phyloP scores from a whole-genome alignment of 106 monocot genomes.

The Apostasia ramifera region DNA sequence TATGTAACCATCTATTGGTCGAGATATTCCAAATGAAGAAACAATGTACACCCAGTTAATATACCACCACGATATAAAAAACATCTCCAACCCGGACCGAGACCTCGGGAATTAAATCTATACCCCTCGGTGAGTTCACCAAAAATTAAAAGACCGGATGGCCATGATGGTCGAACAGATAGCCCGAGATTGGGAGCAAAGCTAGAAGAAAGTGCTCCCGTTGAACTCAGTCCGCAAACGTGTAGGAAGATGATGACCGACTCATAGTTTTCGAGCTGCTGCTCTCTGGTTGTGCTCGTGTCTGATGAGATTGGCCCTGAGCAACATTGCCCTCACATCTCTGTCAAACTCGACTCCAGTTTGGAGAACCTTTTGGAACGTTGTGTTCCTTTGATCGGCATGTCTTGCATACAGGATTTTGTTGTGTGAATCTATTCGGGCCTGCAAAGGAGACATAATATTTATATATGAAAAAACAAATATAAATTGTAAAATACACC shows the following conservation, averaged over 20 bases:
- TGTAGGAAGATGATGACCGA: background rate
- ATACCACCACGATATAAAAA: no score
- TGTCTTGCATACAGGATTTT: constrained; percentile 93
- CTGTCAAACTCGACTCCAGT: constrained; percentile 83
- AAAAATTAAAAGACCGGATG: no score
- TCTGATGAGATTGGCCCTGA: constrained; percentile 80
- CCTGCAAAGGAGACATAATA: constrained; percentile 33
- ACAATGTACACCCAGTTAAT: no score
- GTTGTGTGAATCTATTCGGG: constrained; percentile 88
- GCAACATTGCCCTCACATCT: constrained; percentile 71
- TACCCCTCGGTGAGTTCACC: no score
- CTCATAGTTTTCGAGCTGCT: constrained; percentile 40
- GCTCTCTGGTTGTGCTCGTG: constrained; percentile 42
- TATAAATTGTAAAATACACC: background rate
- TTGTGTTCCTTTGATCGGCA: constrained; percentile 86
- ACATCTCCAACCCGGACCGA: no score
- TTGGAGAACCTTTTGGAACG: constrained; percentile 78
- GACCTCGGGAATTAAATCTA: no score
- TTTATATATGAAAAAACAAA: background rate
- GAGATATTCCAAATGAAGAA: no score
- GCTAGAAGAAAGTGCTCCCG: background rate
- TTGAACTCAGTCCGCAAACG: background rate
- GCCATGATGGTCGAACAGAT: no score
- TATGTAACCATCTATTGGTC: no score
- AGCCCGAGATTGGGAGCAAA: no score